Evolutionary conservation across 1,139 yeast genomes (phyloP).

Genomic region (Geotrichum bryndzae): DNA sequence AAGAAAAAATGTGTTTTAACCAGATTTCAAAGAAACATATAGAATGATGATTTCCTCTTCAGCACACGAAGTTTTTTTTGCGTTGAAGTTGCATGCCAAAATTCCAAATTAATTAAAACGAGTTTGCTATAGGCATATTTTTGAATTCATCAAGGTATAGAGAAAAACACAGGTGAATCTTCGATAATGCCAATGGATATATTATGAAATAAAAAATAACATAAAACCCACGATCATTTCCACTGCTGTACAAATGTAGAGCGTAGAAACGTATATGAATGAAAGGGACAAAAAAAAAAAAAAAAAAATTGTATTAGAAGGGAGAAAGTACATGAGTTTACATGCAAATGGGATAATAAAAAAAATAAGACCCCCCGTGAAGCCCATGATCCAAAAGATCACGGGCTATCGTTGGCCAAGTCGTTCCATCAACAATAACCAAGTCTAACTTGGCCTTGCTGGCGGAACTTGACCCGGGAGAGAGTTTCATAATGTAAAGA

Average conservation of each 20-base stretch:
- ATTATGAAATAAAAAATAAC: background rate
- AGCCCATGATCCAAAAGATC: background rate
- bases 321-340: background rate
- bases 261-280: background rate
- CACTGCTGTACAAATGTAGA: background rate
- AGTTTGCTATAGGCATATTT: conserved; percentile 12
- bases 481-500: background rate
- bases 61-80: conserved; percentile 5
- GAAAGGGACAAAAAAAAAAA: background rate
- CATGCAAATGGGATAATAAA: background rate
- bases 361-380: background rate
- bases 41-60: conserved; percentile 1
- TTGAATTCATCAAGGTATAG: conserved; percentile 13
- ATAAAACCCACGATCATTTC: background rate
- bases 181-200: conserved; percentile 8
- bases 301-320: background rate
- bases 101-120: background rate
- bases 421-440: background rate
- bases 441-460: background rate
- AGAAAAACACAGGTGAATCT: conserved; percentile 9
- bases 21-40: background rate
- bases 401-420: background rate
- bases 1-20: background rate
- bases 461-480: background rate
- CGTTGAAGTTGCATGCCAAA: conserved; percentile 8